A percentile compares a stretch with the other conserved stretches of the same genome.
Conservation (phyloP, 257 asterid species). For the Fraxinus cuspidata region DNA sequence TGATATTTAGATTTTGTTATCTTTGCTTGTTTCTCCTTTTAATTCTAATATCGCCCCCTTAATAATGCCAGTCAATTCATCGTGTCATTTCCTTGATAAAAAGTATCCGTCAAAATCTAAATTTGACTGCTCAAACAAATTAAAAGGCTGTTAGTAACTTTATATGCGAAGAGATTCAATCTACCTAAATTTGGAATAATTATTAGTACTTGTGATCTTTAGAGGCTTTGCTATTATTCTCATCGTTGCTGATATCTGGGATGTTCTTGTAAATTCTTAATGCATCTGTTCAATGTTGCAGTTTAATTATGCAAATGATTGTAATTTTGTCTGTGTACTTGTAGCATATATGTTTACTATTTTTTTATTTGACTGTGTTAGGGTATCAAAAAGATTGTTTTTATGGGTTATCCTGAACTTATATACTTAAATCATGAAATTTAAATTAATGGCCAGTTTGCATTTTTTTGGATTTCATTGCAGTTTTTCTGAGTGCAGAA, state of each 20-base stretch:
- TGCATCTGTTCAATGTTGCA: neutral
- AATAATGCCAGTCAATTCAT: neutral
- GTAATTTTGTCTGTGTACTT: neutral
- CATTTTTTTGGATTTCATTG: neutral
- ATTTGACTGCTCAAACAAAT: neutral
- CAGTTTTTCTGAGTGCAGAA: neutral
- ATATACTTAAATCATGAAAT: neutral
- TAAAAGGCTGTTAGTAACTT: neutral
- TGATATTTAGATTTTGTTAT: neutral
- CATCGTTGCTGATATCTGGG: neutral
- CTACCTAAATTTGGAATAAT: too few species aligned
- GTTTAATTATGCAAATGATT: neutral
- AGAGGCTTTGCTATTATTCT: neutral
- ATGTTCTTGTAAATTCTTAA: neutral
- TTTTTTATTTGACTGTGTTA: neutral
- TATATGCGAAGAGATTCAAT: neutral
- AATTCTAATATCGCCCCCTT: neutral
- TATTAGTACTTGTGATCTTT: too few species aligned
- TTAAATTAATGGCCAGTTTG: neutral
- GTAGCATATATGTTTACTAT: too few species aligned
- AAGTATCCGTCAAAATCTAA: too few species aligned
- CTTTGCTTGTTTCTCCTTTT: neutral
- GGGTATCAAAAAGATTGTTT: neutral
- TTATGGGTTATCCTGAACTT: neutral
- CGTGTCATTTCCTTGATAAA: neutral